A percentile compares a stretch with the other conserved stretches of the same genome.
Evolutionary conservation across 2,329 filamentous ascomycete species (phyloP).

Genomic region (Calonectria fujianensis): DNA sequence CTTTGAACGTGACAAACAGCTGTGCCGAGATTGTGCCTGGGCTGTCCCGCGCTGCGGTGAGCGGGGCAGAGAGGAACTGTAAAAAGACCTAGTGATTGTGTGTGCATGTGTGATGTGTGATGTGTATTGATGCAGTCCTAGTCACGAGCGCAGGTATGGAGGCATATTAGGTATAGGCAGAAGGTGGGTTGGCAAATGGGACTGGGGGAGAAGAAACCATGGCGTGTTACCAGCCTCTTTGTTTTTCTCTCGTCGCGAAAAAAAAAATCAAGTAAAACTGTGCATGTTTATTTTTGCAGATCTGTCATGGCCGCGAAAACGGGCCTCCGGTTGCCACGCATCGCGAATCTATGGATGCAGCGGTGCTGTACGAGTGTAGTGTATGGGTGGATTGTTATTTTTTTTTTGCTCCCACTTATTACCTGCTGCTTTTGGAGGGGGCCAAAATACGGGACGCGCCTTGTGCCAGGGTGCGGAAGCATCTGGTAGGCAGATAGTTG

Average conservation of each 20-base stretch:
- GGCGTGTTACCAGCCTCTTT: slow-evolving; percentile 24
- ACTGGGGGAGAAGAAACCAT: slow-evolving; percentile 2
- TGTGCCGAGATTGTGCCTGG: slow-evolving; percentile 27
- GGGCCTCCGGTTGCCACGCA: slow-evolving; percentile 50
- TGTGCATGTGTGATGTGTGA: slow-evolving; percentile 23
- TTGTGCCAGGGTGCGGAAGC: neutral
- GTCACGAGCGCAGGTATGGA: slow-evolving; percentile 22
- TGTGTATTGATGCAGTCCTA: slow-evolving; percentile 22
- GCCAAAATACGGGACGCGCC: slow-evolving; percentile 4
- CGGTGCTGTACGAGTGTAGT: slow-evolving; percentile 39
- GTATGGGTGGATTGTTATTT: slow-evolving; percentile 14
- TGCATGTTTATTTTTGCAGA: slow-evolving; percentile 50
- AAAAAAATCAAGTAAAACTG: neutral
- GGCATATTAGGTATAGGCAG: slow-evolving; percentile 20
- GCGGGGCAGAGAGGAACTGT: neutral
- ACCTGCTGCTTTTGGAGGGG: neutral
- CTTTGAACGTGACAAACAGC: slow-evolving; percentile 37
- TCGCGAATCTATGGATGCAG: slow-evolving; percentile 49
- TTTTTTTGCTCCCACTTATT: neutral
- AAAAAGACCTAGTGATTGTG: slow-evolving; percentile 9
- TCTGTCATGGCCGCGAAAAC: slow-evolving; percentile 51
- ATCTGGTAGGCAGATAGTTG: neutral
- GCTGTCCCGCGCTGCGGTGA: slow-evolving; percentile 30
- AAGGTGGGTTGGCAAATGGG: slow-evolving; percentile 1
- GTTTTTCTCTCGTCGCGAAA: slow-evolving; percentile 36